These are phyloP conservation scores for Penicillium parvum DNA, from an alignment of 495 filamentous ascomycete genomes.

Conservation along the genomic window DNA sequence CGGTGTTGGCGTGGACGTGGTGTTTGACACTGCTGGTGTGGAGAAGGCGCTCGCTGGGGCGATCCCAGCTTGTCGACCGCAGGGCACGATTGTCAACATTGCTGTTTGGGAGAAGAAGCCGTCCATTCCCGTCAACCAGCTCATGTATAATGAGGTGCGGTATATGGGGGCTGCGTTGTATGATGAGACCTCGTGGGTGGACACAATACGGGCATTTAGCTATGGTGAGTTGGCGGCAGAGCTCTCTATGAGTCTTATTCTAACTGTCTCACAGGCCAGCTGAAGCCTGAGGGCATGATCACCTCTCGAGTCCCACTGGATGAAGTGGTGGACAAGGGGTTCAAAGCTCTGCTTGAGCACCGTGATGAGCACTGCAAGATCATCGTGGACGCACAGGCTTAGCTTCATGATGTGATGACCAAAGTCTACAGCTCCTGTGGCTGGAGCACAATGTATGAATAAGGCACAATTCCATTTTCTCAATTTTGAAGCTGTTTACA, in stretches of 20 bases:
- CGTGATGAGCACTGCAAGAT: constrained; percentile 50
- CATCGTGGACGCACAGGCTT: constrained; percentile 21
- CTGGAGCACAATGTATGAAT: too few species aligned
- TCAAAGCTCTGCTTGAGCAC: constrained; percentile 51
- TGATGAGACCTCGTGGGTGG: constrained; percentile 49
- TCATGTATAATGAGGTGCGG: constrained; percentile 44
- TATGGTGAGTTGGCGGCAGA: constrained; percentile 4
- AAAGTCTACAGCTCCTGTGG: too few species aligned
- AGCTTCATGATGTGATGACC: too few species aligned
- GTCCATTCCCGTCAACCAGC: constrained; percentile 42
- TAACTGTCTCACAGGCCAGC: constrained; percentile 31
- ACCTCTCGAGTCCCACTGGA: constrained; percentile 50
- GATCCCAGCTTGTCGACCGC: constrained; percentile 42
- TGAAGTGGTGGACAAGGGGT: constrained; percentile 54
- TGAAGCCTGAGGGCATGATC: constrained; percentile 57
- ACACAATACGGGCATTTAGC: constrained; percentile 51
- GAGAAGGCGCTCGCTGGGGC: constrained; percentile 47
- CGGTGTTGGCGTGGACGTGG: constrained; percentile 49
- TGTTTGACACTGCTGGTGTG: constrained; percentile 57
- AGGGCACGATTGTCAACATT: constrained; percentile 58
- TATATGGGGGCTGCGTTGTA: constrained; percentile 52
- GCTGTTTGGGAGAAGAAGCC: constrained; percentile 56
- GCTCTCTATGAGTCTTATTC: neutral
- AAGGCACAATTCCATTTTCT: too few species aligned
- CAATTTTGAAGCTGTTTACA: too few species aligned